Conservation (phyloP, 768 basidiomycete species). For the Naematelia aurantialba region DNA sequence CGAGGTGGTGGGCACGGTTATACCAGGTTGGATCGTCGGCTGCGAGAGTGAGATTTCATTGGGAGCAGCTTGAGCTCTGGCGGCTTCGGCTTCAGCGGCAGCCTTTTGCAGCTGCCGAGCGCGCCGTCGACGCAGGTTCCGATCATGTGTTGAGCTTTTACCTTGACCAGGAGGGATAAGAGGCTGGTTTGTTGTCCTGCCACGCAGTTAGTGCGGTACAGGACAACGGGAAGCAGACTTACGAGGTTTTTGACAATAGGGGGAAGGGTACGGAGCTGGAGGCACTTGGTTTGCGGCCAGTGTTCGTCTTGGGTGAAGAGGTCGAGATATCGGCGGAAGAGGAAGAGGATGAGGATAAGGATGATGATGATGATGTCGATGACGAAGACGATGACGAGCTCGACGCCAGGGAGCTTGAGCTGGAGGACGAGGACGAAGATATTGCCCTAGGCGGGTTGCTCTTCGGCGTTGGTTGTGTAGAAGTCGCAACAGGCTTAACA, state of each 20-base stretch:
- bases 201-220: too few relatives aligned
- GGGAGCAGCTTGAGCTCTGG: not conserved
- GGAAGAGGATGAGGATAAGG: conserved; percentile 13
- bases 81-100: not conserved
- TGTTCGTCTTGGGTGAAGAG: not conserved
- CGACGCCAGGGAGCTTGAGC: conserved; percentile 13
- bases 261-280: conserved; percentile 13
- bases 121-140: conserved; percentile 26
- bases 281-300: not conserved
- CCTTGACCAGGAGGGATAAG: conserved; percentile 34
- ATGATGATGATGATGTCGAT: conserved; percentile 16
- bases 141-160: conserved; percentile 28
- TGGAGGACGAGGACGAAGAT: conserved; percentile 14
- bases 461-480: conserved; percentile 7
- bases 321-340: not conserved
- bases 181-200: not conserved
- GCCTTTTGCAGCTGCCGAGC: conserved; percentile 3
- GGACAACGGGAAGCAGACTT: conserved; percentile 1
- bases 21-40: not conserved
- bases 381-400: conserved; percentile 21
- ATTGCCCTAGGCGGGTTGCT: conserved; percentile 2
- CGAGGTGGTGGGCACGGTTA: conserved; percentile 1
- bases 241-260: conserved; percentile 3
- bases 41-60: not conserved
- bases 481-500: not conserved